phyloP scores from a whole-genome alignment of 108 stramenopile species.

The Conticribra guillardii region DNA sequence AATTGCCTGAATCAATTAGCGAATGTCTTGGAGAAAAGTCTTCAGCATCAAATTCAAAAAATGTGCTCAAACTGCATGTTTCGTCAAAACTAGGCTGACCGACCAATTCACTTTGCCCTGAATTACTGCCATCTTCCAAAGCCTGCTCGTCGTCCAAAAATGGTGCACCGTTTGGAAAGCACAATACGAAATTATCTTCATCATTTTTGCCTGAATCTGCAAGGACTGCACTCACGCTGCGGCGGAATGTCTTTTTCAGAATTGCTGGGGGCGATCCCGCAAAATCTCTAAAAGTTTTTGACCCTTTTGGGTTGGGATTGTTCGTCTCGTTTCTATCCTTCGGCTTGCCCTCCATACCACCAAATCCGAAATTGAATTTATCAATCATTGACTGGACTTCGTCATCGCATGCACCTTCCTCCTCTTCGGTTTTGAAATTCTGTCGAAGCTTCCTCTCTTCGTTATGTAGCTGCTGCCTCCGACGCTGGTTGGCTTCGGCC shows the following conservation, averaged over 20 bases:
- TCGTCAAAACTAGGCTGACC: constrained; percentile 17
- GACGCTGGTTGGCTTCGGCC: constrained; percentile 4
- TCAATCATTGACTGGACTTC: constrained; percentile 13
- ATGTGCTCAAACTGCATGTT: constrained; percentile 1
- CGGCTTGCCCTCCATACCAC: not conserved
- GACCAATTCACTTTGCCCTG: not conserved
- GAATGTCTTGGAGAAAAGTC: not conserved
- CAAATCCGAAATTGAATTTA: constrained; percentile 1
- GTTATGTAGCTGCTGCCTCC: constrained; percentile 13
- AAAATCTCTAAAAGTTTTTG: not conserved
- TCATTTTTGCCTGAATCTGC: constrained; percentile 20
- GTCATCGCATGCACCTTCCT: not conserved
- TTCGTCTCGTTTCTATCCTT: not conserved
- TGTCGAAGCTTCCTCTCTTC: constrained; percentile 10
- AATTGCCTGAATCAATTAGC: not conserved
- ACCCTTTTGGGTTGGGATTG: not conserved
- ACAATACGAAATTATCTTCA: constrained; percentile 17
- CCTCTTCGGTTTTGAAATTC: not conserved
- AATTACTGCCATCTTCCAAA: not conserved
- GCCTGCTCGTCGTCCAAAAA: constrained; percentile 11
- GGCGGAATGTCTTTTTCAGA: constrained; percentile 12
- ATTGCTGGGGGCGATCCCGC: constrained; percentile 15
- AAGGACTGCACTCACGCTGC: constrained; percentile 15
- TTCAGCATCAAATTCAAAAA: not conserved
- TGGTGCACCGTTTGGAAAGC: constrained; percentile 22